Conservation (phyloP, 2,329 filamentous ascomycete genomes). For the Cladorrhinum sp. region DNA sequence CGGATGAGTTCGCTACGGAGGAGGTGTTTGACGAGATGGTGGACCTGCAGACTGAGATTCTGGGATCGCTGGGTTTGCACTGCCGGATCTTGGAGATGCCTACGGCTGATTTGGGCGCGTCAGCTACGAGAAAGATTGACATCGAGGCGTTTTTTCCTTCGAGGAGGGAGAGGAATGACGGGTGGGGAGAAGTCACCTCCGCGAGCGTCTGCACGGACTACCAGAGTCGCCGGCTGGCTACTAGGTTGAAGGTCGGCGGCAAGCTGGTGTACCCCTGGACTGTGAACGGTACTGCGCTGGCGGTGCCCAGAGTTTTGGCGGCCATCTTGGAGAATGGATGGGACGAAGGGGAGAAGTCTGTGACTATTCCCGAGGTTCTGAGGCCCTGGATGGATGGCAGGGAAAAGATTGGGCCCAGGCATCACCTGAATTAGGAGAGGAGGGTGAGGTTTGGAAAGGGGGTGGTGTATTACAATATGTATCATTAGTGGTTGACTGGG, state of each 20-base stretch:
- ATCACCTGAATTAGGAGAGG: constrained; percentile 9
- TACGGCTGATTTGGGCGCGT: constrained; percentile 80
- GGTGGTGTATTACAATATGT: constrained; percentile 3
- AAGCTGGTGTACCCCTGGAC: constrained; percentile 78
- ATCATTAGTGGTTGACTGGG: not conserved
- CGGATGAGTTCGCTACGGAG: constrained; percentile 48
- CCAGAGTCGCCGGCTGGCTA: constrained; percentile 78
- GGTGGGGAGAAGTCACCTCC: constrained; percentile 92
- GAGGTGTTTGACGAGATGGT: constrained; percentile 81
- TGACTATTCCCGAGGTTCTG: constrained; percentile 75
- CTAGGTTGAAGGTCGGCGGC: constrained; percentile 60
- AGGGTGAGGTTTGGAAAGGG: constrained; percentile 1
- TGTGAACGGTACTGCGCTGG: constrained; percentile 89
- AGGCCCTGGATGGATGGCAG: constrained; percentile 79
- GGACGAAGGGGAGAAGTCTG: constrained; percentile 65
- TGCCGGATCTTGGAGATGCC: constrained; percentile 95
- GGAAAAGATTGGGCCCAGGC: constrained; percentile 55
- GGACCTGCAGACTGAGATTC: constrained; percentile 79
- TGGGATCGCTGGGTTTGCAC: constrained; percentile 72
- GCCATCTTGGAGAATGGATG: constrained; percentile 89
- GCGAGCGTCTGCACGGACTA: constrained; percentile 93
- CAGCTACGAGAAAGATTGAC: constrained; percentile 81
- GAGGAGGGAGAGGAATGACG: constrained; percentile 60
- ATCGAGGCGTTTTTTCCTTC: constrained; percentile 95
- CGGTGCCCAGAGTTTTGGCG: constrained; percentile 84